Conservation (phyloP, 2,329 filamentous ascomycete genomes). For the Drechslera avenae region DNA sequence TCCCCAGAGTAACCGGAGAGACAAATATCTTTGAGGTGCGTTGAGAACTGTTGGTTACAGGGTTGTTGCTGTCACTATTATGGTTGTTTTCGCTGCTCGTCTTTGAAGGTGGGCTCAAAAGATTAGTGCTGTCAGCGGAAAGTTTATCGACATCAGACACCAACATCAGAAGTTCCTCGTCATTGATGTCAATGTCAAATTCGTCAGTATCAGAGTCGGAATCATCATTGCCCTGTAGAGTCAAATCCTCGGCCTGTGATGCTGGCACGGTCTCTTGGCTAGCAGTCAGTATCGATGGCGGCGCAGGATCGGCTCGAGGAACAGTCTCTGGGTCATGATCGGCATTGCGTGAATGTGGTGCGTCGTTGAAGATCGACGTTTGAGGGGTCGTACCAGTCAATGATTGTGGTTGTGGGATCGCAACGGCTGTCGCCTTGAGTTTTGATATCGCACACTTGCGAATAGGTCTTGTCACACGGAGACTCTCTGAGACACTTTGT, state of each 20-base stretch:
- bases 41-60: neutral
- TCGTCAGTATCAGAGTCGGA: constrained; percentile 10
- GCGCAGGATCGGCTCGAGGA: neutral
- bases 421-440: neutral
- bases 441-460: neutral
- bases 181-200: constrained; percentile 32
- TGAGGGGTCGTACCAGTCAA: neutral
- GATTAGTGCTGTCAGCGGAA: neutral
- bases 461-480: constrained; percentile 20
- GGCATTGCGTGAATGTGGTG: neutral
- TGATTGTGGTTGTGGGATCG: neutral
- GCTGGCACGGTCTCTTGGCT: constrained; percentile 1
- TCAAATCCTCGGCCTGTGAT: neutral
- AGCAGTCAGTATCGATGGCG: neutral
- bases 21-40: constrained; percentile 21
- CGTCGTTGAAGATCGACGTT: neutral
- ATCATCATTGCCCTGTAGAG: neutral
- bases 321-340: neutral
- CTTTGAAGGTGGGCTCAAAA: constrained; percentile 4
- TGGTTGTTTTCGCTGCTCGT: neutral
- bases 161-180: constrained; percentile 31
- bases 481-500: constrained; percentile 19
- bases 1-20: constrained; percentile 32
- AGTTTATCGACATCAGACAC: constrained; percentile 4
- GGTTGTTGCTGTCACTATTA: neutral